A percentile compares a stretch with the other conserved stretches of the same genome.
Conservation (phyloP, 2,329 filamentous ascomycete genomes). For the Pseudofabraea citricarpa region DNA sequence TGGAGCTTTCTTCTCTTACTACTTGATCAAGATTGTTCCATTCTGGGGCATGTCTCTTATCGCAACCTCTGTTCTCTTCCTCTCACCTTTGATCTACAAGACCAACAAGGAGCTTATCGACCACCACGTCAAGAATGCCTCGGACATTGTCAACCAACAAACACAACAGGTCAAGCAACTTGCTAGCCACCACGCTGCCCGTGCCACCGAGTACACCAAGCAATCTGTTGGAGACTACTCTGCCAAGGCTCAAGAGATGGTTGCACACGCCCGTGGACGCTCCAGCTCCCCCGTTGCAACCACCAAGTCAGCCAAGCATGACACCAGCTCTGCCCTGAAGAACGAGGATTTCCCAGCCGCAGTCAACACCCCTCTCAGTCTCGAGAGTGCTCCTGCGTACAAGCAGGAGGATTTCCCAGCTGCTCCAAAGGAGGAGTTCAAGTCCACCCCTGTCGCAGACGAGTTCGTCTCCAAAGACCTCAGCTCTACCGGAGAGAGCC, state of each 20-base stretch:
- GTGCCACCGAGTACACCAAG: conserved; percentile 60
- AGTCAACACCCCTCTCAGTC: too few relatives aligned
- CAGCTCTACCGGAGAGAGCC: conserved; percentile 15
- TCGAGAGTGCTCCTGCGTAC: conserved; percentile 13
- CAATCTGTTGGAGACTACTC: conserved; percentile 65
- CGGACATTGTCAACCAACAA: conserved; percentile 55
- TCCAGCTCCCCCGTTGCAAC: conserved; percentile 21
- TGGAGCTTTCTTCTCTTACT: conserved; percentile 60
- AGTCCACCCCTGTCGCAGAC: conserved; percentile 11
- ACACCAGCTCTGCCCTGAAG: too few relatives aligned
- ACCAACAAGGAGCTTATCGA: conserved; percentile 68
- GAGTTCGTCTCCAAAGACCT: too few relatives aligned
- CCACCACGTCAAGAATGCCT: conserved; percentile 51
- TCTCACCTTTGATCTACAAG: conserved; percentile 59
- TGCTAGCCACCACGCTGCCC: conserved; percentile 59
- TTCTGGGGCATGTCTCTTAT: conserved; percentile 65
- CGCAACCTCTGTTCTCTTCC: conserved; percentile 53
- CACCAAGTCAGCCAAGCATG: conserved; percentile 9
- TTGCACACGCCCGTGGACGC: conserved; percentile 39
- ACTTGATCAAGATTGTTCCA: conserved; percentile 64
- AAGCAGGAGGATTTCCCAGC: conserved; percentile 25
- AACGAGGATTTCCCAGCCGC: too few relatives aligned
- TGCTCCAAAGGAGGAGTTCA: conserved; percentile 27
- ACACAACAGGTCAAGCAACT: conserved; percentile 57
- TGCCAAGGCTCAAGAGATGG: conserved; percentile 60